Percentiles rank a stretch among this genome's conserved stretches.
Evolutionary conservation across 2,329 filamentous ascomycete species (phyloP).

Genomic region (Hortaea werneckii): DNA sequence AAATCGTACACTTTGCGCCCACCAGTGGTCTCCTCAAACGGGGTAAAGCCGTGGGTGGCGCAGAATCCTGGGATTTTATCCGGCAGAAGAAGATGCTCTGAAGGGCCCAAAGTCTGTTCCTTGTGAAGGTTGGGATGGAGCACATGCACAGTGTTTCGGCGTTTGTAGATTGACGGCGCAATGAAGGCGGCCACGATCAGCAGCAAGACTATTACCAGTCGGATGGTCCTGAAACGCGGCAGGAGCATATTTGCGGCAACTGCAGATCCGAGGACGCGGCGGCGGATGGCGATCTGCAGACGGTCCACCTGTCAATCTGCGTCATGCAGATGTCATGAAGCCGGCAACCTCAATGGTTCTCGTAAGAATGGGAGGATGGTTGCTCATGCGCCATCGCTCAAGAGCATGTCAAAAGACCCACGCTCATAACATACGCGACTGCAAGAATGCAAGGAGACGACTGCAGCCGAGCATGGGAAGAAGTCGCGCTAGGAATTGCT

Average conservation of each 20-base stretch:
- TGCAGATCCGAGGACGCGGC: no score
- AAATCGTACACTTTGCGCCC: conserved; percentile 50
- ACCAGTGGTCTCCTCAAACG: background rate
- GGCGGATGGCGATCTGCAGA: no score
- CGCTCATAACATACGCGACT: no score
- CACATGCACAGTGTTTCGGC: conserved; percentile 1
- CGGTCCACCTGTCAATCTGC: no score
- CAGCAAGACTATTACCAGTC: background rate
- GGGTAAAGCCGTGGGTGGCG: conserved; percentile 7
- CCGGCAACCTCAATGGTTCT: no score
- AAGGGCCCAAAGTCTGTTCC: conserved; percentile 2
- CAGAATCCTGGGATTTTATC: conserved; percentile 7
- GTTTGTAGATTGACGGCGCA: background rate
- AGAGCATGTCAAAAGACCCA: no score
- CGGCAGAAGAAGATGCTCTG: conserved; percentile 4
- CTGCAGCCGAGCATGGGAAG: no score
- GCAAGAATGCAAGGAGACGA: no score
- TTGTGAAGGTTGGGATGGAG: conserved; percentile 7
- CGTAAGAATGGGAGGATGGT: no score
- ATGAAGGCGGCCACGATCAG: background rate
- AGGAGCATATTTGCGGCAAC: background rate
- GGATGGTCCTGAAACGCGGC: background rate
- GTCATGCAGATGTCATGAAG: no score
- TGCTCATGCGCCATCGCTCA: no score
- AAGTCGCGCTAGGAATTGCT: no score